A percentile compares a stretch with the other conserved stretches of the same genome.
phyloP scores from a whole-genome alignment of 2,329 filamentous ascomycete genomes.

The Aspergillus quadricinctus region DNA sequence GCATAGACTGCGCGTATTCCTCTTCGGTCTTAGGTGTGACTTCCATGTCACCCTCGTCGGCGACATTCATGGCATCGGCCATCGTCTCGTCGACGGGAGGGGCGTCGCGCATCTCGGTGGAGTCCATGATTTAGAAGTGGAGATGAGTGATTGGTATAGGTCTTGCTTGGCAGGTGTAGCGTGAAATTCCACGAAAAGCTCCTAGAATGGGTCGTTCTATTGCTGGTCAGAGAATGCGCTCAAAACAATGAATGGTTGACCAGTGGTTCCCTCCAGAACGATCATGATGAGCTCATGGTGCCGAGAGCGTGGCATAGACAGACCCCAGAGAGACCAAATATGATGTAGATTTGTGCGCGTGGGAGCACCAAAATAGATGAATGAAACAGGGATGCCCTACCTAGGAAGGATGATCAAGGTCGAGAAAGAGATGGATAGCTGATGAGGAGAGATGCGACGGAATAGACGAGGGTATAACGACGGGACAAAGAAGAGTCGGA shows the following conservation, averaged over 20 bases:
- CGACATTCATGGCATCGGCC: conserved; percentile 62
- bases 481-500: conserved; percentile 4
- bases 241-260: not conserved
- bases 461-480: conserved; percentile 4
- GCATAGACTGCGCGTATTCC: conserved; percentile 86
- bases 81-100: conserved; percentile 59
- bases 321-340: not conserved
- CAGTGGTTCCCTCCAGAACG: not conserved
- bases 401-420: not conserved
- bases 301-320: not conserved
- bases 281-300: not conserved
- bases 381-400: not conserved
- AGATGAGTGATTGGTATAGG: not conserved
- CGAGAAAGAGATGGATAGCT: not conserved
- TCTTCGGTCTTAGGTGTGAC: conserved; percentile 87
- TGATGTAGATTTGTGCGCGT: not conserved
- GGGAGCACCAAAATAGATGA: not conserved
- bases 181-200: not conserved
- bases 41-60: conserved; percentile 65
- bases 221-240: not conserved
- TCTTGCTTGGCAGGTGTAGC: conserved; percentile 6
- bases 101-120: conserved; percentile 53
- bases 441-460: conserved; percentile 1
- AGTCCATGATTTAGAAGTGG: conserved; percentile 51
- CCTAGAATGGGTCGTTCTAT: not conserved